Conservation (phyloP, 106 monocot species). For the Vanilla planifolia region DNA sequence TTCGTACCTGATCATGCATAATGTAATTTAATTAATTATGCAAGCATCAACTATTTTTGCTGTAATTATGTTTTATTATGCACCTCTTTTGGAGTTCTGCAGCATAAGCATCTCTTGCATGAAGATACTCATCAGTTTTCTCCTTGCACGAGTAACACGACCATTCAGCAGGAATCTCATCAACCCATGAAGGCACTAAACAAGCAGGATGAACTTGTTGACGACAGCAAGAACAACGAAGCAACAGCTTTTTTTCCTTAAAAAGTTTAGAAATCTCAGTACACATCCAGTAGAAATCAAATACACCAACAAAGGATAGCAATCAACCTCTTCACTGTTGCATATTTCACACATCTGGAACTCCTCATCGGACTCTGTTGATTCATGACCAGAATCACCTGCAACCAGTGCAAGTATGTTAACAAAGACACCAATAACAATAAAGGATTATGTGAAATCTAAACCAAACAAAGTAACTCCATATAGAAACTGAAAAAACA, state of each 20-base stretch:
- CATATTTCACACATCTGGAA: conserved; percentile 96
- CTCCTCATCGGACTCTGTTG: conserved; percentile 89
- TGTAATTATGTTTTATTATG: not conserved
- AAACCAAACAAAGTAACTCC: too few relatives aligned
- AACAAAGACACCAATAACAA: too few relatives aligned
- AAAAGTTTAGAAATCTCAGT: conserved; percentile 5
- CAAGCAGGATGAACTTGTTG: conserved; percentile 77
- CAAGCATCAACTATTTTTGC: not conserved
- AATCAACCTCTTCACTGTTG: conserved; percentile 75
- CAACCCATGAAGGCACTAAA: conserved; percentile 74
- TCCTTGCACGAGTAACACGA: conserved; percentile 79
- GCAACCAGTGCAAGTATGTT: conserved; percentile 18
- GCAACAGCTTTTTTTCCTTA: conserved; percentile 79
- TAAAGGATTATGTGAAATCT: too few relatives aligned
- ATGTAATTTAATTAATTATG: not conserved
- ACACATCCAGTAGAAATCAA: not conserved
- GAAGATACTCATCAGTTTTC: conserved; percentile 82
- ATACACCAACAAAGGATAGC: conserved; percentile 5
- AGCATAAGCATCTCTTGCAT: conserved; percentile 69
- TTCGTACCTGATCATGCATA: conserved; percentile 53
- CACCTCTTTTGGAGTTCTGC: conserved; percentile 78
- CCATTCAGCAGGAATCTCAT: conserved; percentile 60
- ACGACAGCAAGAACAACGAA: conserved; percentile 88
- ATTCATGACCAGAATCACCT: conserved; percentile 81
- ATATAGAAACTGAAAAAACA: not conserved